Percentiles rank a stretch among this genome's conserved stretches.
Evolutionary conservation across 2,329 filamentous ascomycete species (phyloP).

Genomic region (Bisporella sp.): DNA sequence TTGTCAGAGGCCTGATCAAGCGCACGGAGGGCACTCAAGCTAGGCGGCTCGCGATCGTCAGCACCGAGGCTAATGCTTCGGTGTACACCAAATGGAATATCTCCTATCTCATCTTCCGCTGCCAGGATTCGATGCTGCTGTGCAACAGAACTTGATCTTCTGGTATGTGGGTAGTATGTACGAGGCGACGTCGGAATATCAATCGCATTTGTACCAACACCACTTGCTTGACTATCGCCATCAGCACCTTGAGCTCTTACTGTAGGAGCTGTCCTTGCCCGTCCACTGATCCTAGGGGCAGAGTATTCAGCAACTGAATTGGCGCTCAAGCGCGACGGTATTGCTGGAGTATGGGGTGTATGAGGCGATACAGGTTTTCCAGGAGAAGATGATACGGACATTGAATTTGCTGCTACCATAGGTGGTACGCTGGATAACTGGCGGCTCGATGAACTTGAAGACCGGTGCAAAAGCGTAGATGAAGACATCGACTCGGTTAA

Average conservation of each 20-base stretch:
- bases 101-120: slow-evolving; percentile 53
- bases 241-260: slow-evolving; percentile 19
- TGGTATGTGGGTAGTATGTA: slow-evolving; percentile 41
- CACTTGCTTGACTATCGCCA: slow-evolving; percentile 29
- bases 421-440: slow-evolving; percentile 54
- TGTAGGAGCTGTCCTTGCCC: slow-evolving; percentile 16
- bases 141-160: slow-evolving; percentile 64
- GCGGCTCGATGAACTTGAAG: slow-evolving; percentile 64
- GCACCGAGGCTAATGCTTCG: slow-evolving; percentile 63
- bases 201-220: slow-evolving; percentile 57
- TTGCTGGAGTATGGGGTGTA: slow-evolving; percentile 86
- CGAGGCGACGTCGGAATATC: slow-evolving; percentile 68
- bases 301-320: slow-evolving; percentile 76
- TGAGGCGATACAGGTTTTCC: slow-evolving; percentile 85
- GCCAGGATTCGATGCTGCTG: slow-evolving; percentile 49
- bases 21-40: slow-evolving; percentile 55
- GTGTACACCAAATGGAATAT: slow-evolving; percentile 52
- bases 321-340: slow-evolving; percentile 87
- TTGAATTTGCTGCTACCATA: slow-evolving; percentile 64
- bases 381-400: slow-evolving; percentile 82
- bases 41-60: slow-evolving; percentile 57
- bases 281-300: slow-evolving; percentile 21
- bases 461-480: slow-evolving; percentile 77
- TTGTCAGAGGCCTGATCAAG: slow-evolving; percentile 33
- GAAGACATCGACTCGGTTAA: slow-evolving; percentile 85